Evolutionary conservation across 345 rosid genomes (phyloP).

Genomic region (Eucalyptus globulus): DNA sequence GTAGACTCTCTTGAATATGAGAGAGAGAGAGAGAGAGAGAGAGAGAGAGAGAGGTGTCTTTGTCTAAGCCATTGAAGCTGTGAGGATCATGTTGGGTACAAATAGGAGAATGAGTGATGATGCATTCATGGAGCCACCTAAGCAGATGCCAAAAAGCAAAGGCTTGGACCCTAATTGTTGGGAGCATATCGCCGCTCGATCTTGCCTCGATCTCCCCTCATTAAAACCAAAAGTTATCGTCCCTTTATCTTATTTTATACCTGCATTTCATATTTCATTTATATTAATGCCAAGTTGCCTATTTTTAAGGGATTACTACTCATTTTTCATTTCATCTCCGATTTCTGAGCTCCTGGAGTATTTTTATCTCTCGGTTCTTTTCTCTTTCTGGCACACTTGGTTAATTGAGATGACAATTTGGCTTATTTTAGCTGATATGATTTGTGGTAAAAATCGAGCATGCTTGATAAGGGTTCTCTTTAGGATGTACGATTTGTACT

Average conservation of each 20-base stretch:
- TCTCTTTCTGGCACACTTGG: background rate
- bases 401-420: background rate
- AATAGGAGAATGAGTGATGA: background rate
- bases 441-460: background rate
- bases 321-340: background rate
- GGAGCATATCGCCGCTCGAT: constrained; percentile 26
- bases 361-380: background rate
- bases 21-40: background rate
- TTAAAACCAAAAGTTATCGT: constrained; percentile 11
- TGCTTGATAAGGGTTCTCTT: background rate
- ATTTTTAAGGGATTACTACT: background rate
- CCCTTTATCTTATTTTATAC: background rate
- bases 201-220: constrained; percentile 29
- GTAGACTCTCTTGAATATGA: background rate
- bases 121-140: background rate
- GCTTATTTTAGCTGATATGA: accelerated
- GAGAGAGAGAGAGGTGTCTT: background rate
- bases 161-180: background rate
- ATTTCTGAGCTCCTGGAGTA: background rate
- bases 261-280: background rate
- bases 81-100: background rate
- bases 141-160: background rate
- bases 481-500: background rate
- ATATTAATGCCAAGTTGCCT: background rate
- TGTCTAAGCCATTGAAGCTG: background rate